A percentile compares a stretch with the other conserved stretches of the same genome.
Evolutionary conservation across 768 basidiomycete species (phyloP).

Genomic region (Cystobasidium tubakii): DNA sequence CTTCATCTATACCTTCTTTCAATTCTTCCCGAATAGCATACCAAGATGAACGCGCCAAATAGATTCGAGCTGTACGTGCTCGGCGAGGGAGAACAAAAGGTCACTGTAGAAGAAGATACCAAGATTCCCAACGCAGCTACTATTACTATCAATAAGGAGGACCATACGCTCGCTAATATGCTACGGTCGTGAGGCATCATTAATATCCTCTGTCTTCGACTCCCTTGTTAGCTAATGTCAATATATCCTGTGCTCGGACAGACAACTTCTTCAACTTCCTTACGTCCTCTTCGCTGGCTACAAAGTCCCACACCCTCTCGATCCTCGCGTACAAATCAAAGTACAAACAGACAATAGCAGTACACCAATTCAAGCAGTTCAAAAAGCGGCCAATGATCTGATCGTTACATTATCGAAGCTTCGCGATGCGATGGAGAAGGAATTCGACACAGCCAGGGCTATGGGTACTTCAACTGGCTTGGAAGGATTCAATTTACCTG

Average conservation of each 20-base stretch:
- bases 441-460: constrained; percentile 44
- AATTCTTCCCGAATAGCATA: background rate
- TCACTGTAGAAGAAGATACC: constrained; percentile 87
- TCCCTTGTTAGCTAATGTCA: too few species aligned
- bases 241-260: constrained; percentile 47
- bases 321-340: constrained; percentile 88
- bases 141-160: constrained; percentile 88
- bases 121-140: constrained; percentile 97
- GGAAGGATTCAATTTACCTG: constrained; percentile 3
- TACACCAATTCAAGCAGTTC: constrained; percentile 70
- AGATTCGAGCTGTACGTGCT: constrained; percentile 85
- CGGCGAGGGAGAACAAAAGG: constrained; percentile 87
- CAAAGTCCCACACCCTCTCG: constrained; percentile 93
- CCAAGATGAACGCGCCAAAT: constrained; percentile 79
- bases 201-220: background rate
- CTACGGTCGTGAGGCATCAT: constrained; percentile 72
- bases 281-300: constrained; percentile 92
- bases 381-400: constrained; percentile 74
- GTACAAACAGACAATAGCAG: constrained; percentile 85
- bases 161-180: constrained; percentile 95
- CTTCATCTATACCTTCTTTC: constrained; percentile 17
- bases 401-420: constrained; percentile 58
- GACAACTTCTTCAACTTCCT: constrained; percentile 83
- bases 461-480: constrained; percentile 21
- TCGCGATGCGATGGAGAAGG: constrained; percentile 49